Evolutionary conservation across 306 rosid species (phyloP), one percentile per base, ranked within the genome.

Genomic region (Nissolia schottii): DNA sequence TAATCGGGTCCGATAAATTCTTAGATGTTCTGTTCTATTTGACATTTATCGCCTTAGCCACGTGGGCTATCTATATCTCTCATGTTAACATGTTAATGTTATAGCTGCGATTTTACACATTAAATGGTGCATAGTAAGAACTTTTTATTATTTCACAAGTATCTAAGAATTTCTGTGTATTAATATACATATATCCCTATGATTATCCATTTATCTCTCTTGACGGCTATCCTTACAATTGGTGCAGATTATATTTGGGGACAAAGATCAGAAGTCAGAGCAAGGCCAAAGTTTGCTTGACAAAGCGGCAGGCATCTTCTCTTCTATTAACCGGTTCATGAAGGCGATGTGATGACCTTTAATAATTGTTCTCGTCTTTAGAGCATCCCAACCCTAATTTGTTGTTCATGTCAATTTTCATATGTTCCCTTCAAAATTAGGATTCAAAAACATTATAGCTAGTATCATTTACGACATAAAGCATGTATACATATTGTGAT

Each of bases 271-370:
- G 79, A 77, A 81, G 31, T 77, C 92, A 49, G 91, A 77, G 70
- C 67, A 86, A 74, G 92, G 86, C 34, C 86, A 70, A 53, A 86
- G 89, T 62, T 80, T 94, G 68, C 65, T 94, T 67, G 88, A 82
- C 66, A 81, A 81, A 76, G 98, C 95, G 0, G 98, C 91, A 19
- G 87, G 96, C 72, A 50, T 94, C 67, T 77, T 94, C 81, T 86
- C 96, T 75, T 94, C 98, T 7, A 46, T 94, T 35, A 94, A 80
- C 67, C 89, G 95, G 60, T 80, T 94, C 82, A 94, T 94, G 97
- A 94, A 78, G 81, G 71, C 88, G 63, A 86, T 94, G 57, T 89
- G 84, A 79, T 60, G 27, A 27, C 9, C 7, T 53, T 46, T 25
- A 67, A 34, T 34, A 13, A 54, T 46, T 22, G 20, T 40, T 74